Conservation (phyloP, 2,329 filamentous ascomycete species). For the Aspergillus arachidicola region DNA sequence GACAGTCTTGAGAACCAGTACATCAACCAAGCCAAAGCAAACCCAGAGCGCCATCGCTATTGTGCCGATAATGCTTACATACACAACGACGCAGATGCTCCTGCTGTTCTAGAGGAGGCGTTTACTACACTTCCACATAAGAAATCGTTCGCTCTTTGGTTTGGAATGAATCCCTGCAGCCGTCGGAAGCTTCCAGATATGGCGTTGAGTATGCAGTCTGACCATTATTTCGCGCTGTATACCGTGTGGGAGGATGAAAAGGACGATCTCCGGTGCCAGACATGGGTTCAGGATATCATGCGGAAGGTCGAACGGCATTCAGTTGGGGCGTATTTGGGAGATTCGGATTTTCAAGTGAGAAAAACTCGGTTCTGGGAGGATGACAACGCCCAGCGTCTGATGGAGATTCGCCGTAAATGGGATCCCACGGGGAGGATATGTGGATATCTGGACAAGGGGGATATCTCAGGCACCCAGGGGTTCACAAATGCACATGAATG, state of each 20-base stretch:
- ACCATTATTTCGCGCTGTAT: slow-evolving; percentile 61
- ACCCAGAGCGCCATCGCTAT: slow-evolving; percentile 54
- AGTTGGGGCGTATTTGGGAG: slow-evolving; percentile 58
- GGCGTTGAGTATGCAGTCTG: slow-evolving; percentile 58
- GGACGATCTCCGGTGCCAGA: slow-evolving; percentile 49
- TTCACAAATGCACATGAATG: neutral
- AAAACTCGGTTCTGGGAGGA: slow-evolving; percentile 53
- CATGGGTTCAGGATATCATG: slow-evolving; percentile 51
- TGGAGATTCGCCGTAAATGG: slow-evolving; percentile 37
- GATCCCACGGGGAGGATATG: slow-evolving; percentile 31
- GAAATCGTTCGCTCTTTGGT: slow-evolving; percentile 54
- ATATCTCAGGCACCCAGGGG: neutral
- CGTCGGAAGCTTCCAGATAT: slow-evolving; percentile 49
- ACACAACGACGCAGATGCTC: slow-evolving; percentile 50
- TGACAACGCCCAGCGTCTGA: slow-evolving; percentile 45
- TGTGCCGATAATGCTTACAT: slow-evolving; percentile 56
- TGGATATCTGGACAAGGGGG: slow-evolving; percentile 39
- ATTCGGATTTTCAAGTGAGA: slow-evolving; percentile 56
- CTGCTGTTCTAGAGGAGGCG: slow-evolving; percentile 47
- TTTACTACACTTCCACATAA: slow-evolving; percentile 52
- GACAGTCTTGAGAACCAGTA: slow-evolving; percentile 37
- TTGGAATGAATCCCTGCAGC: slow-evolving; percentile 54
- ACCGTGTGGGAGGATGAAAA: slow-evolving; percentile 51
- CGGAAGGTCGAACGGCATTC: slow-evolving; percentile 42
- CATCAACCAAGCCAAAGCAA: slow-evolving; percentile 48